Evolutionary conservation across 176 grass and related monocot genomes (phyloP).

Genomic region (Juncus effusus): DNA sequence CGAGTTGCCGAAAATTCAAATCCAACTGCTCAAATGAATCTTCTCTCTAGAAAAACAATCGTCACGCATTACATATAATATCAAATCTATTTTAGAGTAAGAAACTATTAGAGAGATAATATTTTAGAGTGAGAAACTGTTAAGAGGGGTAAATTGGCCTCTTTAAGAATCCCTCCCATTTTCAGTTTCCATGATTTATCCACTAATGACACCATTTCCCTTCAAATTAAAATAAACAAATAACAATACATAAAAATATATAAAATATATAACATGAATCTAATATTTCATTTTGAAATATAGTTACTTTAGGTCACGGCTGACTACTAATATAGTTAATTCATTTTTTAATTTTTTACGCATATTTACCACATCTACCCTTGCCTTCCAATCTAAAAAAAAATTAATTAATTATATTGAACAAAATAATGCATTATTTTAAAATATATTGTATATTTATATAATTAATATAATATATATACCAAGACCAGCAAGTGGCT

Average conservation of each 20-base stretch:
- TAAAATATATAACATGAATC: neutral
- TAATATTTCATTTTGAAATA: neutral
- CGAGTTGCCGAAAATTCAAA: conserved; percentile 3
- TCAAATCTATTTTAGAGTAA: too few relatives aligned
- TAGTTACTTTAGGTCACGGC: conserved; percentile 78
- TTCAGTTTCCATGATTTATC: conserved; percentile 85
- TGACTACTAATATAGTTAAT: conserved; percentile 68
- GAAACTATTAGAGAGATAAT: too few relatives aligned
- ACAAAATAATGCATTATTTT: conserved; percentile 9
- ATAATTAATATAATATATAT: conserved; percentile 17
- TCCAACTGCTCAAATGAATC: neutral
- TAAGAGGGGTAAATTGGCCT: conserved; percentile 28
- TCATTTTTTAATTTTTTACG: conserved; percentile 62
- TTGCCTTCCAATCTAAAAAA: conserved; percentile 75
- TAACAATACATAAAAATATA: neutral
- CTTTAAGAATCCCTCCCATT: conserved; percentile 61
- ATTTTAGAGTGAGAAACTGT: too few relatives aligned
- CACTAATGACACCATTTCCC: conserved; percentile 68
- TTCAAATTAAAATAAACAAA: conserved; percentile 28
- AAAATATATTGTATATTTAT: neutral
- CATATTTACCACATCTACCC: conserved; percentile 86
- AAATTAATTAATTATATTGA: neutral
- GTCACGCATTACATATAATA: conserved; percentile 1
- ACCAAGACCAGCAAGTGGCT: conserved; percentile 81
- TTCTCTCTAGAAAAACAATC: too few relatives aligned